Conservation (phyloP, 441 rosid genomes). For the Corymbia calophylla region DNA sequence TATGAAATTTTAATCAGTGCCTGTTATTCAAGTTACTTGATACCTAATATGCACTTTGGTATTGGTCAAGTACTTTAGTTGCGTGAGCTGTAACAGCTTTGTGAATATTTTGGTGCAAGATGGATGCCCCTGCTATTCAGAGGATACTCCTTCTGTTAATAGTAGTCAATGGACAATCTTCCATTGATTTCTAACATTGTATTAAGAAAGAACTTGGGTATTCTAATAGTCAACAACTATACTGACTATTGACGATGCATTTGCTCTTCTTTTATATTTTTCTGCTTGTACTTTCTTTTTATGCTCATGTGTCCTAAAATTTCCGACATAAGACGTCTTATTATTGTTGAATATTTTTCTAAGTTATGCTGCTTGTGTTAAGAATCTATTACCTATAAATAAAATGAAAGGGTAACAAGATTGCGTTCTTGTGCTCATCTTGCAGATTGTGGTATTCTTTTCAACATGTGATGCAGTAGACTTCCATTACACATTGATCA, state of each 20-base stretch:
- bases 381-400: not conserved
- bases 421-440: conserved; percentile 11
- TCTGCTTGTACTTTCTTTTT: not conserved
- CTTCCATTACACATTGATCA: conserved; percentile 75
- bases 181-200: not conserved
- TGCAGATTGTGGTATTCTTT: conserved; percentile 91
- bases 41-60: not conserved
- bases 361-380: not conserved
- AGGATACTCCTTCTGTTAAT: not conserved
- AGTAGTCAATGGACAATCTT: not conserved
- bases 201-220: not conserved
- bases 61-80: not conserved
- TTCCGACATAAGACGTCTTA: not conserved
- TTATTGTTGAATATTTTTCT: not conserved
- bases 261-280: not conserved
- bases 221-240: not conserved
- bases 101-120: not conserved
- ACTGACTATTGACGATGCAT: not conserved
- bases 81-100: not conserved
- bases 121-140: not conserved
- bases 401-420: not conserved
- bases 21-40: not conserved
- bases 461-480: conserved; percentile 97
- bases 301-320: not conserved
- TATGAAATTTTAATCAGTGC: not conserved